phyloP scores from a whole-genome alignment of 2,329 filamentous ascomycete species.

The Xylariaceae sp. region DNA sequence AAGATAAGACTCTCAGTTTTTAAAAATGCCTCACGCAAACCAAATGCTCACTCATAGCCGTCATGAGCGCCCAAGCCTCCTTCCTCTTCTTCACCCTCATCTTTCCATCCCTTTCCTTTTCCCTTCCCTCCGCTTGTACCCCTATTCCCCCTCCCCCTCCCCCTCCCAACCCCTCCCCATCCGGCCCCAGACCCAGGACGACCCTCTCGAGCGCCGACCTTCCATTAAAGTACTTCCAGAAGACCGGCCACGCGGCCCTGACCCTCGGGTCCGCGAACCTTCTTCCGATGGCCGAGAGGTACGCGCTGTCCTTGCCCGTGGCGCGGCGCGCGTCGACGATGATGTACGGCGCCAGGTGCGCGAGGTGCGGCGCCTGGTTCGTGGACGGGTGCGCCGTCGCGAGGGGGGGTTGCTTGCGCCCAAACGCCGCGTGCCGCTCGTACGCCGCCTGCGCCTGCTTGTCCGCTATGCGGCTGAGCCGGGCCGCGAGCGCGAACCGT shows the following conservation, averaged over 20 bases:
- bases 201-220: slow-evolving; percentile 80
- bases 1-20: no score
- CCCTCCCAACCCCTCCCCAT: not conserved
- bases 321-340: slow-evolving; percentile 76
- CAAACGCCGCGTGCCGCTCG: slow-evolving; percentile 51
- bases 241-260: slow-evolving; percentile 62
- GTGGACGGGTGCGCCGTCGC: slow-evolving; percentile 50
- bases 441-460: slow-evolving; percentile 50
- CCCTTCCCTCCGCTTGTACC: not conserved
- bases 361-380: slow-evolving; percentile 54
- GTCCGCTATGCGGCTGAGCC: slow-evolving; percentile 19
- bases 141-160: not conserved
- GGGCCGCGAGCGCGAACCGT: slow-evolving; percentile 18
- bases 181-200: slow-evolving; percentile 48
- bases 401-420: slow-evolving; percentile 43
- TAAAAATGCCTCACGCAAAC: slow-evolving; percentile 67
- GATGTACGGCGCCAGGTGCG: slow-evolving; percentile 55
- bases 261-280: slow-evolving; percentile 48
- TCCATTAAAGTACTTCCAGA: slow-evolving; percentile 86
- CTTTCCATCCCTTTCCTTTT: slow-evolving; percentile 4
- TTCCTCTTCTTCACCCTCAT: slow-evolving; percentile 78
- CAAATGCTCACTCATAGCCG: slow-evolving; percentile 62
- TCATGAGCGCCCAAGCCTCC: slow-evolving; percentile 63
- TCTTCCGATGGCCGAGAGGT: slow-evolving; percentile 54
- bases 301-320: slow-evolving; percentile 71